A percentile compares a stretch with the other conserved stretches of the same genome.
Conservation (phyloP, 2,329 filamentous ascomycete species). For the Graphilbum sp. region DNA sequence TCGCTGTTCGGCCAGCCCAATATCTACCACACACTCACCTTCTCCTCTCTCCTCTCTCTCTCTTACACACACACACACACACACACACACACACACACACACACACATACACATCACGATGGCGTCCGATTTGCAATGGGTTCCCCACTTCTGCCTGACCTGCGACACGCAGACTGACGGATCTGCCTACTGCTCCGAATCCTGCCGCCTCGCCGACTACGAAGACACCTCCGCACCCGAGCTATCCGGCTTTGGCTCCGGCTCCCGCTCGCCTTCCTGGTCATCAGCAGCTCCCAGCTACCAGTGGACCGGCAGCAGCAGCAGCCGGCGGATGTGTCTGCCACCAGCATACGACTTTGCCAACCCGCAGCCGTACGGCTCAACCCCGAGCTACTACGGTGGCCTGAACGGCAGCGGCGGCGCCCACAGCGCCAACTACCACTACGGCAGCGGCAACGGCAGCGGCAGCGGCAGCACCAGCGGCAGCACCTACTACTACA, state of each 20-base stretch:
- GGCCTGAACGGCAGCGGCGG: too few species aligned
- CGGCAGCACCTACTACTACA: constrained; percentile 15
- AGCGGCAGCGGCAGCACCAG: constrained; percentile 13
- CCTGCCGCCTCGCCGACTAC: constrained; percentile 75
- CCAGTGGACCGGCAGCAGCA: constrained; percentile 23
- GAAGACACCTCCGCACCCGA: constrained; percentile 52
- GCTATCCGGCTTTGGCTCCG: constrained; percentile 36
- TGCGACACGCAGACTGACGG: constrained; percentile 80
- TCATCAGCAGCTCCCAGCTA: constrained; percentile 25
- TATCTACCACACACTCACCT: too few species aligned
- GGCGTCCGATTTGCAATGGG: constrained; percentile 51
- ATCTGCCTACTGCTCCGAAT: constrained; percentile 80
- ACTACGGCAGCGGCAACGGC: not conserved
- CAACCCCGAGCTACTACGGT: constrained; percentile 20
- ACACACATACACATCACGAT: too few species aligned
- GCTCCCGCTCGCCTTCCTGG: constrained; percentile 39
- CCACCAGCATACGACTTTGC: constrained; percentile 62
- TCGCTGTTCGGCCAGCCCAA: too few species aligned
- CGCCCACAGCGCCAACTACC: constrained; percentile 2
- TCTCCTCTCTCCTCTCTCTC: not conserved
- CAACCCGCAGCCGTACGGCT: constrained; percentile 41
- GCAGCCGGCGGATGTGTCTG: constrained; percentile 42
- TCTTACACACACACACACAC: not conserved
- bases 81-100: too few species aligned
- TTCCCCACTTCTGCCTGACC: constrained; percentile 81